Percentiles rank a stretch among this genome's conserved stretches.
Conservation (phyloP, 306 rosid species). For the Inga laurina region DNA sequence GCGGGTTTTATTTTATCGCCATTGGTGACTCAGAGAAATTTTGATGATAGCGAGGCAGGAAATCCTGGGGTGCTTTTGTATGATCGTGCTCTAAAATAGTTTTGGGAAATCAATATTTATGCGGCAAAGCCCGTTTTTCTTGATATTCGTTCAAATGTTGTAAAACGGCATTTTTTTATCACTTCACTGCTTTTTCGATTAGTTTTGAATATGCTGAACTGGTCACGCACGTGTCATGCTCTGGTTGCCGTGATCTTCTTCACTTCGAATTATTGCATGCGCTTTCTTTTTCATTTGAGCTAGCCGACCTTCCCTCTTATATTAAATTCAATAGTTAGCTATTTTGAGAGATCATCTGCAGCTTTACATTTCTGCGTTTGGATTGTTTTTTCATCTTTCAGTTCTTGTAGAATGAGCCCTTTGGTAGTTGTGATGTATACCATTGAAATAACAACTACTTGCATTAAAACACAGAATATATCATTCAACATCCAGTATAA, state of each 20-base stretch:
- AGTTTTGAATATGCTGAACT: not conserved
- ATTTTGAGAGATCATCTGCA: not conserved
- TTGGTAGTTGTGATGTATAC: not conserved
- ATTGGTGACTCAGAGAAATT: not conserved
- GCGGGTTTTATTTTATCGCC: not conserved
- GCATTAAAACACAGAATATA: constrained; percentile 5
- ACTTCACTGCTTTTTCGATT: not conserved
- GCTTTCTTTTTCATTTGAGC: not conserved
- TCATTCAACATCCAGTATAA: not conserved
- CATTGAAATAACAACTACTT: not conserved
- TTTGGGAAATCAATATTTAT: too few species aligned
- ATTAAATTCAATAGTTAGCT: not conserved
- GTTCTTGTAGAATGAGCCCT: constrained; percentile 6
- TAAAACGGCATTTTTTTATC: not conserved
- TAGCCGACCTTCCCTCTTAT: not conserved
- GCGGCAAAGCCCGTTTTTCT: not conserved
- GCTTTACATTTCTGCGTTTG: constrained; percentile 12
- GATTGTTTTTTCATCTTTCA: constrained; percentile 16
- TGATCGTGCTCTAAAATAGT: not conserved
- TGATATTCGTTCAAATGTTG: not conserved
- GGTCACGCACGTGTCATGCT: not conserved
- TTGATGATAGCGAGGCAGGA: not conserved
- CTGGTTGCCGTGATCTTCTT: constrained; percentile 9
- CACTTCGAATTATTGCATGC: not conserved
- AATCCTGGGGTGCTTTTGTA: not conserved